These are phyloP conservation scores for Capsicum pubescens DNA, from an alignment of 257 asterid genomes.

Conservation along the genomic window DNA sequence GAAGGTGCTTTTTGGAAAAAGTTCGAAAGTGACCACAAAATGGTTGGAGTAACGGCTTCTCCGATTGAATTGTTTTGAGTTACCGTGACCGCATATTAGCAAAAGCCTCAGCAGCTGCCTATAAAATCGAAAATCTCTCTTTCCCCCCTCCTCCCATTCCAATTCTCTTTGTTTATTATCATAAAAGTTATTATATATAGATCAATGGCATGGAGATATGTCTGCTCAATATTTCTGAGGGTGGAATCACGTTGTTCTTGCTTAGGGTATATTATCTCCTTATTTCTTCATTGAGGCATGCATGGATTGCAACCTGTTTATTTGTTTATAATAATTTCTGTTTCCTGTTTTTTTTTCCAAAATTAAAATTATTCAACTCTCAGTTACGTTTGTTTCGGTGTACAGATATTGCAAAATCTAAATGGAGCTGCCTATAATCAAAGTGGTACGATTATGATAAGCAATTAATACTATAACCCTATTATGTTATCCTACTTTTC, in stretches of 20 bases:
- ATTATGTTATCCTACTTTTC: not conserved
- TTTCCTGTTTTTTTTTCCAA: not conserved
- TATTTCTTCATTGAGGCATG: not conserved
- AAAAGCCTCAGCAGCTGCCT: not conserved
- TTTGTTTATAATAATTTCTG: not conserved
- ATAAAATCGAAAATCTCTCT: not conserved
- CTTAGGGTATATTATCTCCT: conserved; percentile 5
- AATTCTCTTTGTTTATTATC: conserved; percentile 16
- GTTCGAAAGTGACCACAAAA: not conserved
- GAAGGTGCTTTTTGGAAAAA: not conserved
- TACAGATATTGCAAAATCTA: conserved; percentile 24
- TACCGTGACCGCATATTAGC: conserved; percentile 5
- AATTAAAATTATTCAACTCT: not conserved
- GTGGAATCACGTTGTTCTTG: not conserved
- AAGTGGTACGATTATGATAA: not conserved
- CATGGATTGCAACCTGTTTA: not conserved
- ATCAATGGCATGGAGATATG: conserved; percentile 24
- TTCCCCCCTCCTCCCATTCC: not conserved
- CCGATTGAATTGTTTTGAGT: conserved; percentile 5
- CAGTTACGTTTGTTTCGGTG: not conserved
- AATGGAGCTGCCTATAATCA: conserved; percentile 12
- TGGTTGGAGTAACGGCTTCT: conserved; percentile 25
- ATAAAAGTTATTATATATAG: not conserved
- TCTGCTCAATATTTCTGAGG: conserved; percentile 13
- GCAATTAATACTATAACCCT: not conserved